These are phyloP conservation scores for Crithidia bombi DNA, from an alignment of 208 protist genomes.

Conservation along the genomic window DNA sequence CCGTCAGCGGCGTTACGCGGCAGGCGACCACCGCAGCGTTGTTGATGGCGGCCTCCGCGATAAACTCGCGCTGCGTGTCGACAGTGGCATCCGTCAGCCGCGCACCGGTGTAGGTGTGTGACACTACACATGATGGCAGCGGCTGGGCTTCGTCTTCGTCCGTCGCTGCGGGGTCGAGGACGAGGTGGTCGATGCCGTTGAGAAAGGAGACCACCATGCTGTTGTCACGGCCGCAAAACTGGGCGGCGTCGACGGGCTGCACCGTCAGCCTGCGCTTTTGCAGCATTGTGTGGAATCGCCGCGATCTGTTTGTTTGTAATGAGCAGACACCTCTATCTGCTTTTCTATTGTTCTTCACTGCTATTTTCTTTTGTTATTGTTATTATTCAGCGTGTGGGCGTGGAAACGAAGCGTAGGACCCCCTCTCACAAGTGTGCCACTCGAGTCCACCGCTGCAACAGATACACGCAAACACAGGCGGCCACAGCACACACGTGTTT, in stretches of 20 bases:
- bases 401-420: too few species aligned
- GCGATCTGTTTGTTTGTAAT: slow-evolving; percentile 16
- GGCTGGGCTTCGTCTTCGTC: slow-evolving; percentile 25
- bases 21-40: slow-evolving; percentile 40
- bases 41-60: slow-evolving; percentile 35
- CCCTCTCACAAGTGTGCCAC: too few species aligned
- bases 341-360: slow-evolving; percentile 13
- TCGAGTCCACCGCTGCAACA: too few species aligned
- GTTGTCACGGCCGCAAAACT: slow-evolving; percentile 32
- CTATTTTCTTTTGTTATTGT: neutral
- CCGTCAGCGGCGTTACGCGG: slow-evolving; percentile 33
- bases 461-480: too few species aligned
- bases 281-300: slow-evolving; percentile 4
- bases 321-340: too few species aligned
- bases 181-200: slow-evolving; percentile 42
- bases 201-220: slow-evolving; percentile 40
- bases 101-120: slow-evolving; percentile 40
- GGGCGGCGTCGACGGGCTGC: slow-evolving; percentile 28
- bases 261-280: slow-evolving; percentile 34
- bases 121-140: slow-evolving; percentile 35
- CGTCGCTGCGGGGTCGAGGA: slow-evolving; percentile 27
- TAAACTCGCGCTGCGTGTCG: slow-evolving; percentile 31
- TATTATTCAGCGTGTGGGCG: too few species aligned
- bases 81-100: slow-evolving; percentile 31
- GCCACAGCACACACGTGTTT: too few species aligned